These are phyloP conservation scores for Thermomyces lanuginosus DNA, from an alignment of 2,329 filamentous ascomycete genomes.

Conservation along the genomic window DNA sequence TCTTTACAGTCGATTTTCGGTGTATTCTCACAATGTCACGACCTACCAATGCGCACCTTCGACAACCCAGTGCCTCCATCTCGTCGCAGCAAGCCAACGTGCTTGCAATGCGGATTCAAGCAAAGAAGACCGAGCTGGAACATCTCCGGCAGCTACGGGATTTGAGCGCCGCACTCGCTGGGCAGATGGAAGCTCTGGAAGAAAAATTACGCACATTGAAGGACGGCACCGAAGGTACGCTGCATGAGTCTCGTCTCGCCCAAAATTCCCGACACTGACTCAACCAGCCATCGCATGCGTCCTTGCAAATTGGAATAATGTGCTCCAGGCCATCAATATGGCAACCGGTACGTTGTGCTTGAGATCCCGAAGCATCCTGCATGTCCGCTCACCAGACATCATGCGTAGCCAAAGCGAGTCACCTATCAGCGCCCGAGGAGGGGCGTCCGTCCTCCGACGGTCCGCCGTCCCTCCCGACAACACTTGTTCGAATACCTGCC, in stretches of 20 bases:
- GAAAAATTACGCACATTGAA: conserved; percentile 44
- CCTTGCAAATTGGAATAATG: conserved; percentile 52
- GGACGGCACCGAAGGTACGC: conserved; percentile 43
- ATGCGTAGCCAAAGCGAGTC: conserved; percentile 6
- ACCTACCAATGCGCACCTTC: conserved; percentile 14
- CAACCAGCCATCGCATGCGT: conserved; percentile 44
- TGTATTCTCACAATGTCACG: conserved; percentile 14
- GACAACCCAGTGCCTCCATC: conserved; percentile 16
- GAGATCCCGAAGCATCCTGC: too few relatives aligned
- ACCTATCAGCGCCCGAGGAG: background rate
- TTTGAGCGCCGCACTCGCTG: conserved; percentile 43
- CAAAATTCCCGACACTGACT: conserved; percentile 1
- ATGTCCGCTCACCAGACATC: too few relatives aligned
- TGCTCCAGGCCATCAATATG: conserved; percentile 47
- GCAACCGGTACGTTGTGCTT: conserved; percentile 38
- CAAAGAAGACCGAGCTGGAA: conserved; percentile 48
- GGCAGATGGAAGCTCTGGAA: conserved; percentile 47
- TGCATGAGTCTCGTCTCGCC: background rate
- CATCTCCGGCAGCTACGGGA: conserved; percentile 46
- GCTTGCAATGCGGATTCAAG: conserved; percentile 44
- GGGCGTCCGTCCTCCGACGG: too few relatives aligned
- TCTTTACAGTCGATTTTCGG: too few relatives aligned
- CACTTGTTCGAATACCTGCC: conserved; percentile 27
- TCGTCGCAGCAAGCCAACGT: conserved; percentile 35
- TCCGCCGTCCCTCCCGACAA: conserved; percentile 20